Percentiles rank a stretch among this genome's conserved stretches.
phyloP scores from a whole-genome alignment of 2,329 filamentous ascomycete species.

The Neonectria faginata region DNA sequence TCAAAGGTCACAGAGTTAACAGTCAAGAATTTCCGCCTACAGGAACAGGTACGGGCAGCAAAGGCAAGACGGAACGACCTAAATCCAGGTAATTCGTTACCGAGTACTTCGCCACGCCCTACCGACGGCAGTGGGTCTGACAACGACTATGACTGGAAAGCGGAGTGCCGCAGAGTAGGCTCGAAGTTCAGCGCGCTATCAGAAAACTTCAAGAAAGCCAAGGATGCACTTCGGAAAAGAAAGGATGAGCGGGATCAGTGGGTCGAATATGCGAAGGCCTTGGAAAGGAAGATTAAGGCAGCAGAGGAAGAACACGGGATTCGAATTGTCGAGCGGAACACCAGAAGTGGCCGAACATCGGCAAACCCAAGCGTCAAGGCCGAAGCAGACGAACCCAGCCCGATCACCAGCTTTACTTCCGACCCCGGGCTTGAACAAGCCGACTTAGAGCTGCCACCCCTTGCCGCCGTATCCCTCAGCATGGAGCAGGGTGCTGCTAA shows the following conservation, averaged over 20 bases:
- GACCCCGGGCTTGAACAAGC: slow-evolving; percentile 44
- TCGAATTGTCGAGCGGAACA: slow-evolving; percentile 44
- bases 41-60: slow-evolving; percentile 28
- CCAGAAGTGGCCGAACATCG: slow-evolving; percentile 25
- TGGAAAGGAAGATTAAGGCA: slow-evolving; percentile 57
- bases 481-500: slow-evolving; percentile 21
- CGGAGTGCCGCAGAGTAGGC: slow-evolving; percentile 54
- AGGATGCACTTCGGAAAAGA: slow-evolving; percentile 54
- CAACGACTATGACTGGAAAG: slow-evolving; percentile 41
- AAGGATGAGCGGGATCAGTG: slow-evolving; percentile 59
- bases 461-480: slow-evolving; percentile 38
- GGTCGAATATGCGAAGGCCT: slow-evolving; percentile 57
- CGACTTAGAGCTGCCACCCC: slow-evolving; percentile 45
- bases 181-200: slow-evolving; percentile 56
- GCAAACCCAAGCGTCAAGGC: slow-evolving; percentile 23
- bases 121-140: slow-evolving; percentile 13
- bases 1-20: slow-evolving; percentile 23
- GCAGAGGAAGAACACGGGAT: slow-evolving; percentile 55
- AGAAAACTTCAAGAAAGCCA: slow-evolving; percentile 56
- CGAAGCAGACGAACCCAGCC: slow-evolving; percentile 30
- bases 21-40: slow-evolving; percentile 39
- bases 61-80: slow-evolving; percentile 12
- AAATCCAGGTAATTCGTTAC: neutral
- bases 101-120: slow-evolving; percentile 5
- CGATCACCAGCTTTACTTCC: slow-evolving; percentile 36